Conservation (phyloP, 345 rosid genomes). For the Eucalyptus cloeziana region DNA sequence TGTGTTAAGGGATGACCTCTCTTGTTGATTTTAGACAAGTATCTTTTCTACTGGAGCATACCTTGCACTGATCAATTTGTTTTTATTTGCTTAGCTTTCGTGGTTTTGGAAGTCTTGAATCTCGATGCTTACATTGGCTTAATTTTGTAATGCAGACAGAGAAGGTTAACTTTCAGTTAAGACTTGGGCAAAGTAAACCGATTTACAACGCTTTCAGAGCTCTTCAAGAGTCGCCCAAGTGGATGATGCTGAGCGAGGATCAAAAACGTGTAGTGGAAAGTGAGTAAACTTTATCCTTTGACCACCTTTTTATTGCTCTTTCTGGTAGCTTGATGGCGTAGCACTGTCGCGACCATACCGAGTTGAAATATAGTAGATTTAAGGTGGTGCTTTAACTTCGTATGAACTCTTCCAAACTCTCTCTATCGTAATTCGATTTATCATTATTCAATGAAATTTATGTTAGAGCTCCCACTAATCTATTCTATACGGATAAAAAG, state of each 20-base stretch:
- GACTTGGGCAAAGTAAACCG: slow-evolving; percentile 74
- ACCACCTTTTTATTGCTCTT: neutral
- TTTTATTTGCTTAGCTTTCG: neutral
- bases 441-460: too few species aligned
- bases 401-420: neutral
- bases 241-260: slow-evolving; percentile 56
- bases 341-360: neutral
- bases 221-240: slow-evolving; percentile 55
- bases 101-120: neutral
- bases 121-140: neutral
- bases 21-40: neutral
- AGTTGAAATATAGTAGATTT: neutral
- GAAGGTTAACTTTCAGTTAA: slow-evolving; percentile 59
- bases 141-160: slow-evolving; percentile 37
- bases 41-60: neutral
- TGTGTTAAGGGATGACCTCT: neutral
- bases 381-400: neutral
- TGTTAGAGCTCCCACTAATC: neutral
- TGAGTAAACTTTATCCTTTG: slow-evolving; percentile 2
- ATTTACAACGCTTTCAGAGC: slow-evolving; percentile 66
- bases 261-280: slow-evolving; percentile 64
- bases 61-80: neutral
- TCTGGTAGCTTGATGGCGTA: neutral
- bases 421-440: neutral
- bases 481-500: too few species aligned